Conservation (phyloP, 2,329 filamentous ascomycete species). For the Raffaelea albimanens region DNA sequence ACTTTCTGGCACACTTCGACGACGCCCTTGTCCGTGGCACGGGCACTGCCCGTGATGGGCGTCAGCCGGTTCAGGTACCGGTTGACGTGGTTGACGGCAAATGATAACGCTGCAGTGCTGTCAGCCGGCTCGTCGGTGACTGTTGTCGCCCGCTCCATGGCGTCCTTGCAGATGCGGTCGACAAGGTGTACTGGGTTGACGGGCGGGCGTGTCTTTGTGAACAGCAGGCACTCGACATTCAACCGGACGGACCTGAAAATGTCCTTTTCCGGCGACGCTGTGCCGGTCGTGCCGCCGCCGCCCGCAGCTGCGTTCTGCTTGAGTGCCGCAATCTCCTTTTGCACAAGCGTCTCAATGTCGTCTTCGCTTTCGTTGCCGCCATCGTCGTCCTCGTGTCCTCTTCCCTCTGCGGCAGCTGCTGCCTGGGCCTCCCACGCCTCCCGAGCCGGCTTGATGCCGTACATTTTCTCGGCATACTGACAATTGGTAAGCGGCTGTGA, state of each 20-base stretch:
- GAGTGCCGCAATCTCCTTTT: slow-evolving; percentile 60
- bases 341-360: slow-evolving; percentile 67
- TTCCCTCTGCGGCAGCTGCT: background rate
- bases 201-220: slow-evolving; percentile 46
- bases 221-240: slow-evolving; percentile 53
- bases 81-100: no score
- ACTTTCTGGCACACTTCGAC: slow-evolving; percentile 55
- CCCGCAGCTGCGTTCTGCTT: slow-evolving; percentile 25
- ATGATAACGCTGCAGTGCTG: slow-evolving; percentile 16
- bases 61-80: slow-evolving; percentile 49
- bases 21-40: slow-evolving; percentile 60
- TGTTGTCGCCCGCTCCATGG: slow-evolving; percentile 27
- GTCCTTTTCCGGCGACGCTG: slow-evolving; percentile 18
- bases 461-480: slow-evolving; percentile 57
- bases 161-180: slow-evolving; percentile 45
- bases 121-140: slow-evolving; percentile 31
- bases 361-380: slow-evolving; percentile 22
- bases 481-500: no score
- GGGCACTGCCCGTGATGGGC: slow-evolving; percentile 43
- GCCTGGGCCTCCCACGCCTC: slow-evolving; percentile 13
- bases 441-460: slow-evolving; percentile 34
- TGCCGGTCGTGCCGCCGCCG: slow-evolving; percentile 25
- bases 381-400: slow-evolving; percentile 17
- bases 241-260: slow-evolving; percentile 42
- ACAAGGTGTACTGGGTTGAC: slow-evolving; percentile 47